Evolutionary conservation across 352 stramenopile species (phyloP).

Genomic region (Globisporangium perplexum): DNA sequence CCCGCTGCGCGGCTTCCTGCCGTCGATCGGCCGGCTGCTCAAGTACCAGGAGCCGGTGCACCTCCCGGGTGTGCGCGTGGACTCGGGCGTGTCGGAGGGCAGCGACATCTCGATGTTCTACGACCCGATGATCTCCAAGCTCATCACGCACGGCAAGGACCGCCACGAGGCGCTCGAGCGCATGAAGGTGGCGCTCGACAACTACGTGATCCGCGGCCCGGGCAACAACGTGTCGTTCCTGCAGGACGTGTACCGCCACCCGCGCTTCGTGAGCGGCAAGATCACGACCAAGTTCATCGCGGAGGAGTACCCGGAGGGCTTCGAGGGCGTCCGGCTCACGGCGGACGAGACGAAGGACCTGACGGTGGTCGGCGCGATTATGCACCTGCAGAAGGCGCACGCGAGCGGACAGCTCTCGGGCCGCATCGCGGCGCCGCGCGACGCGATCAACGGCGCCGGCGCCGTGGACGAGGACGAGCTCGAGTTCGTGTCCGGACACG

Average conservation of each 20-base stretch:
- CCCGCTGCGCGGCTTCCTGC: conserved; percentile 92
- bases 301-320: conserved; percentile 95
- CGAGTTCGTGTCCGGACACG: conserved; percentile 25
- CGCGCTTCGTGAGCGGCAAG: conserved; percentile 86
- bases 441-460: conserved; percentile 7
- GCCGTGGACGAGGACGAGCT: conserved; percentile 32
- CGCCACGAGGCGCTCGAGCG: conserved; percentile 78
- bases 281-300: conserved; percentile 98
- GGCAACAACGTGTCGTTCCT: conserved; percentile 95
- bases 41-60: conserved; percentile 89
- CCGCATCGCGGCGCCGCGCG: conserved; percentile 16
- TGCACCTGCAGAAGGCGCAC: conserved; percentile 55
- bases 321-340: conserved; percentile 75
- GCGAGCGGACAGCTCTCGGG: conserved; percentile 26
- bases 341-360: conserved; percentile 63
- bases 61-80: conserved; percentile 77
- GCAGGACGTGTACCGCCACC: conserved; percentile 89
- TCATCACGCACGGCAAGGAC: conserved; percentile 85
- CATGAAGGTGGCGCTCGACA: conserved; percentile 88
- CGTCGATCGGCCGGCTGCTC: conserved; percentile 92
- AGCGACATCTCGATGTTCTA: conserved; percentile 94
- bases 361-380: conserved; percentile 59
- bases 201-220: conserved; percentile 94
- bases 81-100: conserved; percentile 91
- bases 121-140: conserved; percentile 96